Conservation (phyloP, 768 basidiomycete species). For the Podaxis pistillaris region DNA sequence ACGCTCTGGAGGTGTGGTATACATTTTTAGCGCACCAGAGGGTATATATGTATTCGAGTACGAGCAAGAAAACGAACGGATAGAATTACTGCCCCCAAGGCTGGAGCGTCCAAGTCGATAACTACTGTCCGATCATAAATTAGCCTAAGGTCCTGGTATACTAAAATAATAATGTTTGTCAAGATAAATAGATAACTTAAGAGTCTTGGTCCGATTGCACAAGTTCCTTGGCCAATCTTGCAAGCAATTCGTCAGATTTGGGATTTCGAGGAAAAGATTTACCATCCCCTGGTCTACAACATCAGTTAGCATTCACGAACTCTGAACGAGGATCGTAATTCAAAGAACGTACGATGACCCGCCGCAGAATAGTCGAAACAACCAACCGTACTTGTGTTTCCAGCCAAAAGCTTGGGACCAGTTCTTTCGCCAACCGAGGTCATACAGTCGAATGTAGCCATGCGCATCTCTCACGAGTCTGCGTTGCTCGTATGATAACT, state of each 20-base stretch:
- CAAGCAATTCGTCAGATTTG: slow-evolving; percentile 61
- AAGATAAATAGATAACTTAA: slow-evolving; percentile 20
- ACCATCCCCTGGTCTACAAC: slow-evolving; percentile 61
- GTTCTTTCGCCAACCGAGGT: slow-evolving; percentile 73
- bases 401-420: slow-evolving; percentile 69
- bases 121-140: not conserved
- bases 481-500: slow-evolving; percentile 65
- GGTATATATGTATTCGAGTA: too few relatives aligned
- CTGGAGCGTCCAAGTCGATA: not conserved
- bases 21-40: not conserved
- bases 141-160: not conserved
- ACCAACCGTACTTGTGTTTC: slow-evolving; percentile 49
- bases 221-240: slow-evolving; percentile 61
- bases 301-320: not conserved
- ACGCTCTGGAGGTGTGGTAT: not conserved
- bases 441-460: slow-evolving; percentile 58
- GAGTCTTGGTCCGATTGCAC: slow-evolving; percentile 53
- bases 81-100: not conserved
- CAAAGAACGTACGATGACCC: slow-evolving; percentile 56
- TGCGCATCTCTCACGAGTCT: slow-evolving; percentile 65
- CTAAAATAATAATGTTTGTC: not conserved
- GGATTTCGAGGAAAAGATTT: slow-evolving; percentile 67
- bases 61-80: not conserved
- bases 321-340: not conserved
- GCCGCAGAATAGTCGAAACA: slow-evolving; percentile 54